Percentiles rank a stretch among this genome's conserved stretches.
phyloP scores from a whole-genome alignment of 768 basidiomycete genomes.

The Serendipita sp. region DNA sequence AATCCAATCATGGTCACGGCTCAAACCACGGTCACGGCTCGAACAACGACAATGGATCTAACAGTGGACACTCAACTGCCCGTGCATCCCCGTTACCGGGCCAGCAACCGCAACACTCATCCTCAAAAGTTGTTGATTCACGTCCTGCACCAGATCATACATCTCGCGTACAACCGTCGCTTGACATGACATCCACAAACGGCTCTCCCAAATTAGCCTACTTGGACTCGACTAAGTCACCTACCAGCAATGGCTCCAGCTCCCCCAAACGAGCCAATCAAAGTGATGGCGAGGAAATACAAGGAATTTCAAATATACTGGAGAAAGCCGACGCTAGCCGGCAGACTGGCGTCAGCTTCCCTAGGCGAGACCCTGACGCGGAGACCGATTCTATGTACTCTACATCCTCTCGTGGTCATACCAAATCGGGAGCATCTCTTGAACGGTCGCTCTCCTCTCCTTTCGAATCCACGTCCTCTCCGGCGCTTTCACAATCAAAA shows the following conservation, averaged over 20 bases:
- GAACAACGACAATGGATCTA: not conserved
- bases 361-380: not conserved
- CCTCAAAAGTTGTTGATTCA: not conserved
- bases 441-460: slow-evolving; percentile 1
- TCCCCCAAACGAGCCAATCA: not conserved
- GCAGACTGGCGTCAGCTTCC: not conserved
- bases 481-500: slow-evolving; percentile 1
- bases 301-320: not conserved
- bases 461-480: not conserved
- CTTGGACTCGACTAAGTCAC: not conserved
- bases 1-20: slow-evolving; percentile 1
- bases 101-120: not conserved
- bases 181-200: not conserved
- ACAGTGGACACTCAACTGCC: not conserved
- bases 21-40: slow-evolving; percentile 2
- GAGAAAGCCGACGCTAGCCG: not conserved
- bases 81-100: not conserved
- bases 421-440: not conserved
- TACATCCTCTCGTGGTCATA: not conserved
- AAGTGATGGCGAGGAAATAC: not conserved
- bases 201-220: not conserved
- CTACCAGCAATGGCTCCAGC: not conserved
- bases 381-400: not conserved
- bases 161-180: not conserved
- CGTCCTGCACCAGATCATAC: not conserved